Conservation (phyloP, 129 eudicot species). For the Centrapalus pauciflorus region DNA sequence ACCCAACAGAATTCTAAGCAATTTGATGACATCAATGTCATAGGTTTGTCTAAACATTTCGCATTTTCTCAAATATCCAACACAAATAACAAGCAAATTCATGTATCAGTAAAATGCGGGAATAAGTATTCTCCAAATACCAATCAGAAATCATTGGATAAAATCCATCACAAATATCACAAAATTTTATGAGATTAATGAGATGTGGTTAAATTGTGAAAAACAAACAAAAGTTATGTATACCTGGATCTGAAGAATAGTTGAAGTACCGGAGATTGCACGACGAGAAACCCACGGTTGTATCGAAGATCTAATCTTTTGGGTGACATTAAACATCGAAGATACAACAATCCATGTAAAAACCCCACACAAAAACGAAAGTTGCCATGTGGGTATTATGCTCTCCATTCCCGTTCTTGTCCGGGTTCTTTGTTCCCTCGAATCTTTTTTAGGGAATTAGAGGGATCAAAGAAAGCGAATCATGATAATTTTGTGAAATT, state of each 20-base stretch:
- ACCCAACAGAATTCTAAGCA: neutral
- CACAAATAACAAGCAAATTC: neutral
- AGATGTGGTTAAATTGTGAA: neutral
- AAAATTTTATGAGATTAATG: neutral
- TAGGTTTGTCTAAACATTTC: constrained; percentile 10
- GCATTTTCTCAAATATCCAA: constrained; percentile 48
- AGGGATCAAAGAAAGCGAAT: constrained; percentile 3
- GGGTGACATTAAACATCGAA: constrained; percentile 55
- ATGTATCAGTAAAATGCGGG: constrained; percentile 6
- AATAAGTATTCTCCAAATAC: constrained; percentile 5
- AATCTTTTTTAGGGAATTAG: neutral
- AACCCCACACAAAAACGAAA: constrained; percentile 51
- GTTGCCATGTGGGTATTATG: constrained; percentile 59
- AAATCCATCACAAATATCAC: neutral
- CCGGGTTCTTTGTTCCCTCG: neutral
- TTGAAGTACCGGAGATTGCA: constrained; percentile 48
- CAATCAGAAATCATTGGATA: neutral
- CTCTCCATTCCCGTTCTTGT: constrained; percentile 60
- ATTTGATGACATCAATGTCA: neutral
- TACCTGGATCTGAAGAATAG: constrained; percentile 84
- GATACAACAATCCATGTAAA: constrained; percentile 59
- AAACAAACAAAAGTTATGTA: neutral
- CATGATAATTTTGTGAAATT: constrained; percentile 13
- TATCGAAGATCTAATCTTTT: constrained; percentile 53
- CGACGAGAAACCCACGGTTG: constrained; percentile 62